Evolutionary conservation across 2,329 filamentous ascomycete genomes (phyloP), one percentile per base, ranked within the genome.

Genomic region (Alternaria ventricosa): DNA sequence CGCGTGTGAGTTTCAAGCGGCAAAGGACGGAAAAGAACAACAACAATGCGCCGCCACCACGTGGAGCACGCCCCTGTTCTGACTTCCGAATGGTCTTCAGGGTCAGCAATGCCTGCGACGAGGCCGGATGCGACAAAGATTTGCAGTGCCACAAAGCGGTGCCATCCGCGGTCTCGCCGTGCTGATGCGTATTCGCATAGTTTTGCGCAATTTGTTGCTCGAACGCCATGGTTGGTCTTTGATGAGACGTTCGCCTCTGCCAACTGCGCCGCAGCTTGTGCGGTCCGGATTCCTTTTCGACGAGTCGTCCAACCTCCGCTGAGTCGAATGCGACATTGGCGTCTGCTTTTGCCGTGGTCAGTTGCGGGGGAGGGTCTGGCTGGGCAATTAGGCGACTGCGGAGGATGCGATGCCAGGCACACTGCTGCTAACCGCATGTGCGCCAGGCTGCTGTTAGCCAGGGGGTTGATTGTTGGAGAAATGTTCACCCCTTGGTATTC

Each of bases 381-480:
- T 57, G 57, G 54, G 56, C 47, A 28, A 55, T 62, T 70, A 65
- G 66, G 60, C 64, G 50, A 64, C 65, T 67, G 64, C 68, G 70
- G 68, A 70, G 70, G 66, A 72, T 66, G 57, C 49, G 57, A 64
- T 63, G 63, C 65, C 59, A 68, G 47, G 55, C 18, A 25, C n/a
- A 18, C 30, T 23, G 12, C 13, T 36, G 9, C 62, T 63, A 60
- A 57, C 64, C 60, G 30, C 12, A 18, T 55, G 11, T 43, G 46
- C 15, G 36, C 44, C 57, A 63, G 18, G 60, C 36, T 11, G 23
- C 44, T 47, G 4, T 47, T 30, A 44, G 46, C 28, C 18, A 43
- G 53, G 46, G 61, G 64, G 41, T 50, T 57, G 44, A 64, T 30
- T 57, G 54, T 46, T 57, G 63, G 60, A 69, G 58, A 61, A 59